Percentiles rank a stretch among this genome's conserved stretches.
Evolutionary conservation across 495 filamentous ascomycete species (phyloP).

Genomic region (Neurospora pannonica): DNA sequence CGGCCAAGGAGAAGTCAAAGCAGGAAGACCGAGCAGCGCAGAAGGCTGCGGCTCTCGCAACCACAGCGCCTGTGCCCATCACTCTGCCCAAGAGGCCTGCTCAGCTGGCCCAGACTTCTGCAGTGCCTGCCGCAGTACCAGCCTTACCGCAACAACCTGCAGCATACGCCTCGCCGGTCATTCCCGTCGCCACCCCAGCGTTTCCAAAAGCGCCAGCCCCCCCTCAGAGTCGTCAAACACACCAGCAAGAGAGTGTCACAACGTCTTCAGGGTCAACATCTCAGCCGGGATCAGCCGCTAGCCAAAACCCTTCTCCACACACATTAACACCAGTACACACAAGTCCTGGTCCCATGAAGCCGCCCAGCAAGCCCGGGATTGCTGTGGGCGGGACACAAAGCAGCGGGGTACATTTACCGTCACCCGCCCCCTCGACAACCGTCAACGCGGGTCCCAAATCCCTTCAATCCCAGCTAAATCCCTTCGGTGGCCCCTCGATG

Average conservation of each 20-base stretch:
- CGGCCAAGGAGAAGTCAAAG: conserved; percentile 42
- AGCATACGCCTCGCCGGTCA: conserved; percentile 63
- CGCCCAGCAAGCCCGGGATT: conserved; percentile 30
- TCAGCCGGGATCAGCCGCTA: conserved; percentile 39
- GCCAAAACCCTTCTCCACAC: conserved; percentile 58
- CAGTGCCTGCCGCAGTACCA: conserved; percentile 46
- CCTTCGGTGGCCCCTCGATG: conserved; percentile 26
- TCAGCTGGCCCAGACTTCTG: conserved; percentile 19
- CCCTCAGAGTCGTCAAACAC: conserved; percentile 61
- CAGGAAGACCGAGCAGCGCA: conserved; percentile 35
- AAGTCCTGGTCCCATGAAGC: conserved; percentile 43
- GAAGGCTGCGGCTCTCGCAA: conserved; percentile 27
- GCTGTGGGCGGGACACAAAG: conserved; percentile 4
- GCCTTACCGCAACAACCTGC: conserved; percentile 36
- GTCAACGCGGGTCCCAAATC: conserved; percentile 22
- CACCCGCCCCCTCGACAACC: conserved; percentile 16
- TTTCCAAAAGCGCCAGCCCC: conserved; percentile 78
- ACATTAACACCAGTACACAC: conserved; percentile 47
- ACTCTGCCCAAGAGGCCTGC: conserved; percentile 42
- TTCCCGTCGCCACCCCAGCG: conserved; percentile 67
- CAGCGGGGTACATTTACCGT: conserved; percentile 5
- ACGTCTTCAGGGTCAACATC: conserved; percentile 53
- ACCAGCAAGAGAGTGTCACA: conserved; percentile 68
- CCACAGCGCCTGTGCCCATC: conserved; percentile 27
- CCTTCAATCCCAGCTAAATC: conserved; percentile 30